Evolutionary conservation across 1,284 basidiomycete genomes (phyloP).

Genomic region (Phlebopus sp.): DNA sequence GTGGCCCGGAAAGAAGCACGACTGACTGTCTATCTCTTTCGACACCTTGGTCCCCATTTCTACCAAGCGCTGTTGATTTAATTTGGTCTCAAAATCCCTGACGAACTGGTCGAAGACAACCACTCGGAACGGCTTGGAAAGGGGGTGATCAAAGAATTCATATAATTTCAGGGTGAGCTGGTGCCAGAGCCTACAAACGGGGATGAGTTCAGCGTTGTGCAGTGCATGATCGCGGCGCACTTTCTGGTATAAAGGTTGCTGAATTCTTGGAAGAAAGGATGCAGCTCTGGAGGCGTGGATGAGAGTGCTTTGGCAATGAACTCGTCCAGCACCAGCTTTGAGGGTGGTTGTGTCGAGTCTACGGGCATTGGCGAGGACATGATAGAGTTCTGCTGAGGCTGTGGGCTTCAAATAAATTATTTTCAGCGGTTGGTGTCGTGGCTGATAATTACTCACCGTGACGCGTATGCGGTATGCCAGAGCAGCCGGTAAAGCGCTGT

Average conservation of each 20-base stretch:
- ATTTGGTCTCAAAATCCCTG: conserved; percentile 70
- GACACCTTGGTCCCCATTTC: conserved; percentile 91
- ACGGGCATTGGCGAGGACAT: conserved; percentile 37
- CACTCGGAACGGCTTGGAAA: conserved; percentile 74
- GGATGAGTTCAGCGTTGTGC: conserved; percentile 6
- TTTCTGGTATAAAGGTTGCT: conserved; percentile 73
- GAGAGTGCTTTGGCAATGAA: conserved; percentile 74
- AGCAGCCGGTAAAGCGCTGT: conserved; percentile 18
- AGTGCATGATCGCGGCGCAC: conserved; percentile 43
- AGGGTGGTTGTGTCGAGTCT: conserved; percentile 47
- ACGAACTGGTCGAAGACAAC: conserved; percentile 87
- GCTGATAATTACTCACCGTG: conserved; percentile 14
- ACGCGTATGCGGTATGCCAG: conserved; percentile 28
- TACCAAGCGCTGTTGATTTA: conserved; percentile 88
- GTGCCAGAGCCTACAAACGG: conserved; percentile 83
- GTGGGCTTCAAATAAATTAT: not conserved
- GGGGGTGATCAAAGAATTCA: conserved; percentile 79
- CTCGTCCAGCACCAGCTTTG: conserved; percentile 68
- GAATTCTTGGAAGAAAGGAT: conserved; percentile 80
- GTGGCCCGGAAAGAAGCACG: conserved; percentile 8
- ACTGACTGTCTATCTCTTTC: conserved; percentile 81
- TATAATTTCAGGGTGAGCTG: conserved; percentile 88
- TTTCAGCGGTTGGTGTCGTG: not conserved
- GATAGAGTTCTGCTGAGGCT: not conserved
- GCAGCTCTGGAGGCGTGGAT: conserved; percentile 69